phyloP scores from a whole-genome alignment of 768 basidiomycete genomes.

The Tylopilus plumbeoviolaceoides region DNA sequence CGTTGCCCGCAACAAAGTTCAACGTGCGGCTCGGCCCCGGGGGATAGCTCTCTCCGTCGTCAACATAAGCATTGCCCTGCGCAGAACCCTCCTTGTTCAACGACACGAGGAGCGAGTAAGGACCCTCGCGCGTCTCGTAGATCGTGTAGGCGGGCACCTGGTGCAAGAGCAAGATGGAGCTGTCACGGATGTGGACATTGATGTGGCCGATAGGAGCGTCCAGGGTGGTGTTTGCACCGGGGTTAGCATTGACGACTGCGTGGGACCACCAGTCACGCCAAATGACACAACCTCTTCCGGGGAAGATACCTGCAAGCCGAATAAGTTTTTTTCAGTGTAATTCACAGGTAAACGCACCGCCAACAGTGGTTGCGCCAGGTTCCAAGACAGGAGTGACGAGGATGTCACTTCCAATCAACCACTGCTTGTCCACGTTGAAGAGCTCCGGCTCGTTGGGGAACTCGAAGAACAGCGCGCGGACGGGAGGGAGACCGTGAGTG shows the following conservation, averaged over 20 bases:
- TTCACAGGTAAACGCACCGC: constrained; percentile 39
- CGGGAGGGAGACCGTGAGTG: constrained; percentile 58
- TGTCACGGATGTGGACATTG: constrained; percentile 71
- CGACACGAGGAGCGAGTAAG: constrained; percentile 61
- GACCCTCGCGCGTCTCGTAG: constrained; percentile 57
- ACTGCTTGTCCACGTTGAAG: constrained; percentile 62
- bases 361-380: constrained; percentile 64
- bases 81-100: constrained; percentile 46
- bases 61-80: constrained; percentile 59
- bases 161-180: constrained; percentile 62
- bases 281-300: constrained; percentile 50
- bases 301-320: constrained; percentile 50
- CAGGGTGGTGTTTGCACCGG: constrained; percentile 45
- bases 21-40: constrained; percentile 51
- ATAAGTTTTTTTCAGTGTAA: neutral
- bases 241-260: constrained; percentile 41
- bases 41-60: constrained; percentile 63
- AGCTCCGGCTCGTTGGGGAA: constrained; percentile 69
- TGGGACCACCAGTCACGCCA: constrained; percentile 80
- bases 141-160: constrained; percentile 62
- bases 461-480: constrained; percentile 75
- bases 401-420: constrained; percentile 65
- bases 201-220: constrained; percentile 71
- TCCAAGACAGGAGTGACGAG: constrained; percentile 73
- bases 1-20: constrained; percentile 37